A percentile compares a stretch with the other conserved stretches of the same genome.
phyloP scores from a whole-genome alignment of 139 green algal species.

The Chloropicon primus region DNA sequence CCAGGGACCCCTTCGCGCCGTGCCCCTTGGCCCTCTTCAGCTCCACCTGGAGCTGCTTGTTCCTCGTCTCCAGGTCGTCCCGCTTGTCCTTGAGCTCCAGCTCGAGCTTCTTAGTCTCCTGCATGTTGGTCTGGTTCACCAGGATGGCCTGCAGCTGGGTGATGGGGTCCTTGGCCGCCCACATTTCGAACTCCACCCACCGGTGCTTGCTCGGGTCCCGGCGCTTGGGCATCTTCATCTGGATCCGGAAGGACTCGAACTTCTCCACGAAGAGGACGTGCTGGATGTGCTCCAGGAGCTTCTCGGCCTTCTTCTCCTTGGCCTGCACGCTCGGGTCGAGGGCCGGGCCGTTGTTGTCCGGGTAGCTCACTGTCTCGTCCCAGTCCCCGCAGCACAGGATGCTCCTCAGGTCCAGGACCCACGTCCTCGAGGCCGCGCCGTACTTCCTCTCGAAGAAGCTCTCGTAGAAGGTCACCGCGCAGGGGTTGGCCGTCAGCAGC shows the following conservation, averaged over 20 bases:
- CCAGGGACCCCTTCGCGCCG: neutral
- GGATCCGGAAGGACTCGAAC: neutral
- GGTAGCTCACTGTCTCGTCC: neutral
- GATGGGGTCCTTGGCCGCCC: neutral
- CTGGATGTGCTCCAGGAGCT: neutral
- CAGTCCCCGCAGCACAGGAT: neutral
- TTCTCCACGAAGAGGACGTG: neutral
- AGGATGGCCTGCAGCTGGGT: neutral
- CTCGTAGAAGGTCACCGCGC: slow-evolving; percentile 1
- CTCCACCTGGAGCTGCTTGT: neutral
- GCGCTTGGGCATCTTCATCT: neutral
- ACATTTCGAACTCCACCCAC: slow-evolving; percentile 1
- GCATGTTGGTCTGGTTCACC: slow-evolving; percentile 3
- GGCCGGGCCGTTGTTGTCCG: neutral
- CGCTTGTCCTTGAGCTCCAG: neutral
- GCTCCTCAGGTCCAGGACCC: neutral
- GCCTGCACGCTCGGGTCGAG: too few species aligned
- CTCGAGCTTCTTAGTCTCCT: neutral
- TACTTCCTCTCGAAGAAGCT: neutral
- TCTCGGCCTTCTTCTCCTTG: neutral
- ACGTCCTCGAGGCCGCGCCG: neutral
- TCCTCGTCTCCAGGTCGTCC: neutral
- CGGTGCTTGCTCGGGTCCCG: neutral
- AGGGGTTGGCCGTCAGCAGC: slow-evolving; percentile 1
- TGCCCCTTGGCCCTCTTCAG: neutral